Percentiles rank a stretch among this genome's conserved stretches.
Conservation (phyloP, 345 rosid species). For the Gossypium herbaceum region DNA sequence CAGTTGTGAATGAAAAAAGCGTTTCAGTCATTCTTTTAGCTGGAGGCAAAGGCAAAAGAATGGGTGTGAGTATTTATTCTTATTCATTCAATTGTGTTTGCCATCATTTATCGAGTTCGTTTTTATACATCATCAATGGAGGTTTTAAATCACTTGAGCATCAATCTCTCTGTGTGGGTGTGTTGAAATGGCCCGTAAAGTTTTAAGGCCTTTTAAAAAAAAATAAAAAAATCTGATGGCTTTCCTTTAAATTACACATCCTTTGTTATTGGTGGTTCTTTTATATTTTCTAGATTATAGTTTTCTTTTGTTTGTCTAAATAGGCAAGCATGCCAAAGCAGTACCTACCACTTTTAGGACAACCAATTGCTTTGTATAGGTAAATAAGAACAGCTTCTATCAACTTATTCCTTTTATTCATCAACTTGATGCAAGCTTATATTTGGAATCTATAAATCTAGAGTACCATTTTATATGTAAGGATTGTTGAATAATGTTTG, state of each 20-base stretch:
- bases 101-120: background rate
- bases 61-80: constrained; percentile 58
- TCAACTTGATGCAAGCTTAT: background rate
- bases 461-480: background rate
- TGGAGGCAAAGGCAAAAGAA: constrained; percentile 91
- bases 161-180: background rate
- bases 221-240: background rate
- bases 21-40: constrained; percentile 87
- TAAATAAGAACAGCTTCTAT: constrained; percentile 28
- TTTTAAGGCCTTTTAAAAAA: background rate
- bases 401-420: background rate
- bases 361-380: constrained; percentile 94
- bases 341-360: constrained; percentile 88
- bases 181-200: background rate
- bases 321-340: constrained; percentile 97
- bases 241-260: background rate
- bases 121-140: background rate
- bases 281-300: constrained; percentile 34
- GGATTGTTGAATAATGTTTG: background rate
- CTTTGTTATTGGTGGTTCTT: constrained; percentile 20
- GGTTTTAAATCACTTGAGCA: background rate
- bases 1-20: constrained; percentile 52
- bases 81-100: background rate
- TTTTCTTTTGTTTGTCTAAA: constrained; percentile 41
- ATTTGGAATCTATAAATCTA: background rate